These are phyloP conservation scores for Mangifera indica DNA, from an alignment of 345 rosid genomes.

Conservation along the genomic window DNA sequence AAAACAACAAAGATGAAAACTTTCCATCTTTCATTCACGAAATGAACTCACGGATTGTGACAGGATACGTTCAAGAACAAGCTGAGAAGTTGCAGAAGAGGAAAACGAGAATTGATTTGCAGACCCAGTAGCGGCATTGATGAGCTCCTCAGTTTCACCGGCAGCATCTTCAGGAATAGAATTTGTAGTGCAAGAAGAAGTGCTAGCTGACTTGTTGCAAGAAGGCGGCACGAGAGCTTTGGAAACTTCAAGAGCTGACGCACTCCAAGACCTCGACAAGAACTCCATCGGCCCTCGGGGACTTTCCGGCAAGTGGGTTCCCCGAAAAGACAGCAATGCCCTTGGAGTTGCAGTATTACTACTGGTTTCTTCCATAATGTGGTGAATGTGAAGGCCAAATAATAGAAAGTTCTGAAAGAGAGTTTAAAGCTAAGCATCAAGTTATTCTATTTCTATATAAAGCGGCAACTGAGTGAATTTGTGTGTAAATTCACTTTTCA, in stretches of 20 bases:
- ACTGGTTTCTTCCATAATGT: constrained; percentile 35
- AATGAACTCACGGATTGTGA: constrained; percentile 66
- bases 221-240: constrained; percentile 54
- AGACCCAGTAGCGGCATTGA: constrained; percentile 14
- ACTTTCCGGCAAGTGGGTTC: constrained; percentile 65
- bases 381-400: background rate
- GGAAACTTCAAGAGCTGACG: constrained; percentile 76
- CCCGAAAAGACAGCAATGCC: constrained; percentile 23
- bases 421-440: too few species aligned
- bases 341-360: background rate
- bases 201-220: constrained; percentile 21
- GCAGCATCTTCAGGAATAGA: constrained; percentile 58
- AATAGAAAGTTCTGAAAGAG: too few species aligned
- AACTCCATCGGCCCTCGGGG: constrained; percentile 93
- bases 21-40: too few species aligned
- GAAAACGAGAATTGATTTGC: constrained; percentile 58
- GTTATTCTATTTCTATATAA: too few species aligned
- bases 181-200: constrained; percentile 44
- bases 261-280: constrained; percentile 87
- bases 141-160: constrained; percentile 33
- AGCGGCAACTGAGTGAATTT: too few species aligned
- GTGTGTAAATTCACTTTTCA: too few species aligned
- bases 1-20: background rate
- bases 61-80: constrained; percentile 94
- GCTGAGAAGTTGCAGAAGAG: constrained; percentile 81